Evolutionary conservation across 208 protist genomes (phyloP).

Genomic region (Trichomonas vaginalis): DNA sequence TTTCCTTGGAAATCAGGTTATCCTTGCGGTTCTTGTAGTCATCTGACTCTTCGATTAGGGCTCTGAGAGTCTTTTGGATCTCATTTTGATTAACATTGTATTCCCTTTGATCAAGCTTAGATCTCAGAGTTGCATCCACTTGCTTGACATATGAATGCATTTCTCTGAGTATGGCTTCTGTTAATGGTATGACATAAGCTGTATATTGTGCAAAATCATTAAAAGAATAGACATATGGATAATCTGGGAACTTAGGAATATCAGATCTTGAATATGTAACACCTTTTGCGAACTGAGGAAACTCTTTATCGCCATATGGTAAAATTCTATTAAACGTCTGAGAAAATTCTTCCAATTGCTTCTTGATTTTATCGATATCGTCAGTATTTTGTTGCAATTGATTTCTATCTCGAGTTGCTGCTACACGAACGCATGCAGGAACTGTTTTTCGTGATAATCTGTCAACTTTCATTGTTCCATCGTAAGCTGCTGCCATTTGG

Average conservation of each 20-base stretch:
- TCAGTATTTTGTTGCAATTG: not conserved
- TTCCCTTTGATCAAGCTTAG: not conserved
- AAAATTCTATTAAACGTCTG: not conserved
- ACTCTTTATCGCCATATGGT: not conserved
- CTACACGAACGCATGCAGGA: not conserved
- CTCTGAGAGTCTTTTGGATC: not conserved
- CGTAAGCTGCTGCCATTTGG: not conserved
- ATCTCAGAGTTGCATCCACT: not conserved
- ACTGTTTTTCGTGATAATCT: not conserved
- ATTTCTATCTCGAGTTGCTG: not conserved
- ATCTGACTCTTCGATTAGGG: not conserved
- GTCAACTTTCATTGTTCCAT: not conserved
- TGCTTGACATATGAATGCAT: not conserved
- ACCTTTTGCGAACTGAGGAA: not conserved
- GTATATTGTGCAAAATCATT: not conserved
- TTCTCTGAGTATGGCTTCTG: not conserved
- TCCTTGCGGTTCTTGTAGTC: not conserved
- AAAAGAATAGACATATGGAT: not conserved
- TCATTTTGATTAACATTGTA: not conserved
- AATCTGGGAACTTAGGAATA: not conserved
- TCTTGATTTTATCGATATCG: not conserved
- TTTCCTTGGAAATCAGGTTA: not conserved
- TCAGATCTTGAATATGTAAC: not conserved
- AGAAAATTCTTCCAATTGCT: not conserved
- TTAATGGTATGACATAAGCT: not conserved